A percentile compares a stretch with the other conserved stretches of the same genome.
phyloP scores from a whole-genome alignment of 805 yeast genomes.

The Starmerella potacharoeniae region DNA sequence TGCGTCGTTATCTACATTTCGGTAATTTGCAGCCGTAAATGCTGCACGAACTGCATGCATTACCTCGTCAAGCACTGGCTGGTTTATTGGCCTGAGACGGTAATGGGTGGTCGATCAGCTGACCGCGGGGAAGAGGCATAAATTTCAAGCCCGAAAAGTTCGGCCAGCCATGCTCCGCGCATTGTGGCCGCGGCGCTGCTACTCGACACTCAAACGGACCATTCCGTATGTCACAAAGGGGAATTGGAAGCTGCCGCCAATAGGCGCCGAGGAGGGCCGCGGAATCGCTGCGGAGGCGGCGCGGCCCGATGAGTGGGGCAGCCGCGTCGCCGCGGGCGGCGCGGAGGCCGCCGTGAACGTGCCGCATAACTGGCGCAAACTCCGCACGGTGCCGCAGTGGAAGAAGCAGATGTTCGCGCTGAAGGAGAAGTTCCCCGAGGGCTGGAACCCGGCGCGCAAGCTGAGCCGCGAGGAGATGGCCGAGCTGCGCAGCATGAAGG shows the following conservation, averaged over 20 bases:
- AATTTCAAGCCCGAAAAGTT: not conserved
- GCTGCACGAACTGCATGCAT: too few species aligned
- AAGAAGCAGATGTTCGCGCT: constrained; percentile 54
- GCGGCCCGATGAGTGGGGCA: constrained; percentile 2
- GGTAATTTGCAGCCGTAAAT: too few species aligned
- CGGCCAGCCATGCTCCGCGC: not conserved
- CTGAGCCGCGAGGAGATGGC: constrained; percentile 60
- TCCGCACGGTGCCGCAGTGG: constrained; percentile 49
- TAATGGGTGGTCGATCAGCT: not conserved
- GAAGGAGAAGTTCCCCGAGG: constrained; percentile 46
- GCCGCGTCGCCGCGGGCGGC: not conserved
- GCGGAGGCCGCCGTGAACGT: constrained; percentile 22
- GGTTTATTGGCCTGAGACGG: too few species aligned
- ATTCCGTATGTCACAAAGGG: constrained; percentile 20
- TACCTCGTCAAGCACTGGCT: too few species aligned
- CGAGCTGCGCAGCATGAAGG: constrained; percentile 46
- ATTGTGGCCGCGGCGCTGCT: constrained; percentile 1
- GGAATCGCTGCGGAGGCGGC: not conserved
- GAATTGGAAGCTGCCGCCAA: constrained; percentile 31
- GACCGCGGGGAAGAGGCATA: not conserved
- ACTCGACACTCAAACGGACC: constrained; percentile 5
- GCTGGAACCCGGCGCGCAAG: constrained; percentile 59
- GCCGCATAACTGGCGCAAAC: constrained; percentile 40
- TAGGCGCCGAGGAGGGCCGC: not conserved
- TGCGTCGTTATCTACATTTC: too few species aligned